phyloP scores from a whole-genome alignment of 768 basidiomycete genomes.

The Suillus subalutaceus region DNA sequence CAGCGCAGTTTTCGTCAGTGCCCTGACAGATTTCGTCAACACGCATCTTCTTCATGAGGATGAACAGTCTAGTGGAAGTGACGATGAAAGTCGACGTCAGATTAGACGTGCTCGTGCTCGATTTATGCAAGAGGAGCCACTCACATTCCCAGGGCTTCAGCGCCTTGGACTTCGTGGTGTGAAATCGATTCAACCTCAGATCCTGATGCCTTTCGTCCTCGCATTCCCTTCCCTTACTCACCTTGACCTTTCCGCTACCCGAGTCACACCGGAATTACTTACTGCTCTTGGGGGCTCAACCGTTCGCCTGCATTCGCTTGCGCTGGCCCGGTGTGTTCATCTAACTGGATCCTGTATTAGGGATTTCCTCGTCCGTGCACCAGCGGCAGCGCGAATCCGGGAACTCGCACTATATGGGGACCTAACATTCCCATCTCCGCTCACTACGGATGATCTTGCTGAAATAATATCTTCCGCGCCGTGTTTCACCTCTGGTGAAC shows the following conservation, averaged over 20 bases:
- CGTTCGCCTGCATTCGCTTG: conserved; percentile 74
- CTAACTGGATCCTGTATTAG: conserved; percentile 80
- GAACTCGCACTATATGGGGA: conserved; percentile 93
- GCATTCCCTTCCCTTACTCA: conserved; percentile 88
- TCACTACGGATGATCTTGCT: conserved; percentile 65
- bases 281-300: conserved; percentile 65
- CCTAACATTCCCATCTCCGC: conserved; percentile 74
- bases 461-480: conserved; percentile 75
- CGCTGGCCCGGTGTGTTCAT: conserved; percentile 83
- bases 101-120: conserved; percentile 37
- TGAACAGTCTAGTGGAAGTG: conserved; percentile 47
- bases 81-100: conserved; percentile 37
- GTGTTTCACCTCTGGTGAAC: conserved; percentile 71
- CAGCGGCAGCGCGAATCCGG: conserved; percentile 58
- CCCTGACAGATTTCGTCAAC: conserved; percentile 80
- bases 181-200: conserved; percentile 71
- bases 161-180: conserved; percentile 84
- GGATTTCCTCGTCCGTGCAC: conserved; percentile 69
- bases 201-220: conserved; percentile 72
- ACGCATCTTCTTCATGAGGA: conserved; percentile 55
- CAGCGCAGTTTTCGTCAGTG: conserved; percentile 85
- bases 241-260: conserved; percentile 91
- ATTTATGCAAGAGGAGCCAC: conserved; percentile 47
- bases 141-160: conserved; percentile 68
- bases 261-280: conserved; percentile 76